A percentile compares a stretch with the other conserved stretches of the same genome.
Conservation (phyloP, 345 rosid species). For the Eucalyptus grandis region DNA sequence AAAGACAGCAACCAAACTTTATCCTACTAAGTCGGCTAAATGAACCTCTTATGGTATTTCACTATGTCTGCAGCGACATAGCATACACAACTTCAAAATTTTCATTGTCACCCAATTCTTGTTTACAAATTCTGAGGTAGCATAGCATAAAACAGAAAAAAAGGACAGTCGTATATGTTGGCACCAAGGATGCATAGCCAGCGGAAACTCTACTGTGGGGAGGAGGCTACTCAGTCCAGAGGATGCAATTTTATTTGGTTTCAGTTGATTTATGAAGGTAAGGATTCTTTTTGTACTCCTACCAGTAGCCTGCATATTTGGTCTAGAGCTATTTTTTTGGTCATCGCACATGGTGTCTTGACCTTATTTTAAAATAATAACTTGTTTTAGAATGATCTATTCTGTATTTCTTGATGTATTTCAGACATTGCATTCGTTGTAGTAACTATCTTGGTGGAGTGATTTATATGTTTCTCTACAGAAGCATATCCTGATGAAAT, state of each 20-base stretch:
- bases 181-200: not conserved
- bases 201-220: not conserved
- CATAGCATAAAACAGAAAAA: not conserved
- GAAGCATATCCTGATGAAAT: not conserved
- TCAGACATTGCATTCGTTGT: not conserved
- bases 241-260: not conserved
- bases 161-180: not conserved
- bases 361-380: not conserved
- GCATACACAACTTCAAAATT: not conserved
- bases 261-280: not conserved
- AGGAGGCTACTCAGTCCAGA: not conserved
- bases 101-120: not conserved
- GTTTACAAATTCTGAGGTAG: not conserved
- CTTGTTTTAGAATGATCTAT: not conserved
- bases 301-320: not conserved
- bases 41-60: not conserved
- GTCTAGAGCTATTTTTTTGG: not conserved
- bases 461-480: not conserved
- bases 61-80: not conserved
- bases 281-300: not conserved
- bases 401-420: not conserved
- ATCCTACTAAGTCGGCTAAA: not conserved
- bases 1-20: not conserved
- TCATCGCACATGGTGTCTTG: not conserved
- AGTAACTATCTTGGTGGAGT: not conserved